Evolutionary conservation across 768 basidiomycete species (phyloP).

Genomic region (Antrodiella citrinella): DNA sequence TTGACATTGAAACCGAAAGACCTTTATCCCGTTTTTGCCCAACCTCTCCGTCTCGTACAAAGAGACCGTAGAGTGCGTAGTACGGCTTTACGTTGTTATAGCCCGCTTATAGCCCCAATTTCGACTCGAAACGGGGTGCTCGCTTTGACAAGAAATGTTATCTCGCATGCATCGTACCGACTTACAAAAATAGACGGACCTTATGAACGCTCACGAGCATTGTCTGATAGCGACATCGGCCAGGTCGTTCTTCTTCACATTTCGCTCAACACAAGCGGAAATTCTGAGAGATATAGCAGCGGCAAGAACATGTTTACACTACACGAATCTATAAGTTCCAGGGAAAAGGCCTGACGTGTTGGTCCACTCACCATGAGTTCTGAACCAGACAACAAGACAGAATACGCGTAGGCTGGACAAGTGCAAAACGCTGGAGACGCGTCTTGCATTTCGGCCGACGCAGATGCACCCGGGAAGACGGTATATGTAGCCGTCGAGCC

Average conservation of each 20-base stretch:
- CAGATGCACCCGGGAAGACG: constrained; percentile 44
- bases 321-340: background rate
- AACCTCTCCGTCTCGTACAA: no score
- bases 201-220: background rate
- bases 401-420: constrained; percentile 65
- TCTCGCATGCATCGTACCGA: no score
- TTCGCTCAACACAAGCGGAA: constrained; percentile 9
- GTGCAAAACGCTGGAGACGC: constrained; percentile 46
- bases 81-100: no score
- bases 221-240: background rate
- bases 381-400: constrained; percentile 49
- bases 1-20: no score
- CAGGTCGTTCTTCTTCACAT: background rate
- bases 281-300: constrained; percentile 50
- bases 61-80: no score
- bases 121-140: no score
- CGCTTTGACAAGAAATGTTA: no score
- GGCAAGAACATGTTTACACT: constrained; percentile 83
- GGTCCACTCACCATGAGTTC: constrained; percentile 50
- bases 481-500: constrained; percentile 58
- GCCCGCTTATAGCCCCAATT: no score
- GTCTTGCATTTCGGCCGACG: constrained; percentile 9
- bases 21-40: no score
- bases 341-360: background rate
- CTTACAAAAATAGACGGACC: no score